Conservation (phyloP, 768 basidiomycete species). For the Lactarius quietus region DNA sequence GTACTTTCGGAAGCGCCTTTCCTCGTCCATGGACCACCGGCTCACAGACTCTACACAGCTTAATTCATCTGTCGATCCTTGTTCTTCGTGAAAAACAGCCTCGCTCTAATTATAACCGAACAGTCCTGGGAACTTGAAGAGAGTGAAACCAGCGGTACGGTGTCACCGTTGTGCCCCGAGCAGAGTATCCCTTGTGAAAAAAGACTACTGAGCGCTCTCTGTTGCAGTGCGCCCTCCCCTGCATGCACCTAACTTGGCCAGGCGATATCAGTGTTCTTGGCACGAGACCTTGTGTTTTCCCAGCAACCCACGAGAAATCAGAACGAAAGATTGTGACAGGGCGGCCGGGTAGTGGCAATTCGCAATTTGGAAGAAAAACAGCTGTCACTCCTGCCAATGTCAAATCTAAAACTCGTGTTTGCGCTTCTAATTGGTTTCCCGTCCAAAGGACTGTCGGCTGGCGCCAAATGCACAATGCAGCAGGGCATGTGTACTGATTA, state of each 20-base stretch:
- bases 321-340: neutral
- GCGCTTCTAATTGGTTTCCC: neutral
- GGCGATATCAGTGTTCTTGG: neutral
- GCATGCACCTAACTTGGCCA: neutral
- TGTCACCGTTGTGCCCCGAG: neutral
- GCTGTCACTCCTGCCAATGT: no score
- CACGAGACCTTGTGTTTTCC: neutral
- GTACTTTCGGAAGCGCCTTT: neutral
- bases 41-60: neutral
- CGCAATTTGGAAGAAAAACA: neutral
- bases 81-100: neutral
- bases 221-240: neutral
- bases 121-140: neutral
- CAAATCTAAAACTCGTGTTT: neutral
- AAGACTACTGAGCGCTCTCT: neutral
- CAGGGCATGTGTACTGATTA: neutral
- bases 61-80: slow-evolving; percentile 3
- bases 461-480: neutral
- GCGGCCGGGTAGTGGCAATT: neutral
- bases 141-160: neutral
- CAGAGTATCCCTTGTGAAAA: neutral
- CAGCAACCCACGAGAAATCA: neutral
- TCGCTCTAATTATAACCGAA: neutral
- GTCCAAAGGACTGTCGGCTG: neutral
- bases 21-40: neutral